Percentiles rank a stretch among this genome's conserved stretches.
These are phyloP conservation scores for Clonostachys sp. DNA, from an alignment of 2,329 filamentous ascomycete genomes.

Conservation along the genomic window DNA sequence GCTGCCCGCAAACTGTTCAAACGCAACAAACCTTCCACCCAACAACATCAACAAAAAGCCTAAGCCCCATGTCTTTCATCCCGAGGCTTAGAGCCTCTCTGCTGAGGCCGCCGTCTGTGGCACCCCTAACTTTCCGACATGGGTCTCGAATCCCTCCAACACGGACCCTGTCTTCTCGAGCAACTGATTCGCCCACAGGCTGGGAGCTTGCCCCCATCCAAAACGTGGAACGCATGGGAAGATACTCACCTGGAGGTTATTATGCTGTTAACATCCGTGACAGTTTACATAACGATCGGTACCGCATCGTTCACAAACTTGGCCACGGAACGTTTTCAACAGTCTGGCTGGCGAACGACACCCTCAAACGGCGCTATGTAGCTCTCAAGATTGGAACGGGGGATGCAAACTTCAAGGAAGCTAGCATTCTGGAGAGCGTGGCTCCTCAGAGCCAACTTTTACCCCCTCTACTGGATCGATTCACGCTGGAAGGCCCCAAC, in stretches of 20 bases:
- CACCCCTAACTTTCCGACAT: no score
- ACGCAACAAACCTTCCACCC: no score
- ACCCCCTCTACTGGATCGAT: constrained; percentile 9
- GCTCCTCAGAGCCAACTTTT: not conserved
- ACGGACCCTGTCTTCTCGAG: no score
- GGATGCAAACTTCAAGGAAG: constrained; percentile 8
- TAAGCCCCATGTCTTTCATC: no score
- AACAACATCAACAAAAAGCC: no score
- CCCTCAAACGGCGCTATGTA: constrained; percentile 13
- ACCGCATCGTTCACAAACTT: constrained; percentile 18
- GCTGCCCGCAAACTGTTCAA: no score
- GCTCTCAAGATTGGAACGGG: constrained; percentile 22
- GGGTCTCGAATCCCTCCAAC: no score
- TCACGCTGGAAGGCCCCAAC: constrained; percentile 17
- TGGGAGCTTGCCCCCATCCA: constrained; percentile 2
- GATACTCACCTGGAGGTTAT: constrained; percentile 27
- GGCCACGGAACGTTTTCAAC: constrained; percentile 21
- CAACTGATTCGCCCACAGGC: no score
- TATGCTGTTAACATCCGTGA: constrained; percentile 31
- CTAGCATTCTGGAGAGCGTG: constrained; percentile 10
- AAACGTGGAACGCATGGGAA: constrained; percentile 10
- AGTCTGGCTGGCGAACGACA: constrained; percentile 22
- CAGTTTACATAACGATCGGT: constrained; percentile 15
- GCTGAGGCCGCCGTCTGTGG: no score
- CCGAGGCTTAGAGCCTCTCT: no score